Base-by-base conservation (phyloP, 495 filamentous ascomycete genomes). In the Echria macrotheca region DNA sequence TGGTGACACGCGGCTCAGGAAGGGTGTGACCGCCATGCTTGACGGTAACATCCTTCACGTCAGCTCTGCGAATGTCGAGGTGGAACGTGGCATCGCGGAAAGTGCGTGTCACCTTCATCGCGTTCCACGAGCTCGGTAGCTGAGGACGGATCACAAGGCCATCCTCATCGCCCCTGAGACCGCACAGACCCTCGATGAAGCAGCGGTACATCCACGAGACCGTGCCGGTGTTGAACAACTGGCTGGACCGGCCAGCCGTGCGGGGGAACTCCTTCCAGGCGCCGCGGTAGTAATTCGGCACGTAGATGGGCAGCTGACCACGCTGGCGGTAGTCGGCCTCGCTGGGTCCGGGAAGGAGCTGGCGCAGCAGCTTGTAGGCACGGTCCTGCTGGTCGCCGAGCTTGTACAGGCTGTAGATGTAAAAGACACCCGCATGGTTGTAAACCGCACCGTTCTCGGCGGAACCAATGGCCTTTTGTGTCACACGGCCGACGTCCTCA, bases 271-370 rank as follows among this genome's bases (percentile, higher is more conserved):
- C 52, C 36, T 68, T 60, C 56, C 65, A 78, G 9, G 68, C 76
- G 7, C 76, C 76, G 25, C 76, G 73, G 55, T 78, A 79, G 54
- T 79, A 79, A 52, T 79, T 79, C 18, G 76, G 76, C 12, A 79
- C 74, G 52, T 71, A 79, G 21, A 78, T 66, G 26, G 76, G 76
- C 38, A 79, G 58, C 61, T 79, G 76, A 6, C 76, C 76, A 14
- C 76, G 67, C 57, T 74, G 72, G 19, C 68, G 41, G 54, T 78
- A 78, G 52, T 79, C 76, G 25, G 63, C 65, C 25, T 76, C 68
- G 38, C 44, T 59, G 1, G 76, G 76, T 5, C 76, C 76, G 0
- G 76, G 76, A 12, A 79, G 60, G 53, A 79, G 68, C 58, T 77
- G 71, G 3, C 76, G 68, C 7, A 79, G 61, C 5, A 69, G 56